Conservation (phyloP, 2,329 filamentous ascomycete species). For the Colletotrichum cereale region DNA sequence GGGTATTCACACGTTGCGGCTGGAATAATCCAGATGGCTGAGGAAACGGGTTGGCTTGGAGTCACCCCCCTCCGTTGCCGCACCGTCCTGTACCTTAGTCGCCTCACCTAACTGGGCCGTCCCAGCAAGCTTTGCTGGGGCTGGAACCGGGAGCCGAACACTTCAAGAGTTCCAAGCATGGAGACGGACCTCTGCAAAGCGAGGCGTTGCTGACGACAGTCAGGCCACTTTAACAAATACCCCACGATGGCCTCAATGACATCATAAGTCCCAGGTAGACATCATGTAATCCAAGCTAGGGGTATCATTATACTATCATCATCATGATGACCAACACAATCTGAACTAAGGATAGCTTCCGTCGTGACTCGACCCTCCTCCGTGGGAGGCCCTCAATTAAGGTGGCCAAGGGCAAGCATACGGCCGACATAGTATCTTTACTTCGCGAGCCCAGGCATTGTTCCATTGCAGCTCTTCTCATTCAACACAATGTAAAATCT, state of each 20-base stretch:
- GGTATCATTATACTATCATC: slow-evolving; percentile 40
- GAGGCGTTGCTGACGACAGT: slow-evolving; percentile 13
- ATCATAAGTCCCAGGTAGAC: not conserved
- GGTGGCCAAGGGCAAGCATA: slow-evolving; percentile 21
- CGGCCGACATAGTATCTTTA: slow-evolving; percentile 19
- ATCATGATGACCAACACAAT: slow-evolving; percentile 20
- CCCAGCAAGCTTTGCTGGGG: slow-evolving; percentile 22
- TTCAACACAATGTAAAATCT: not conserved
- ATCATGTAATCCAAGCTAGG: slow-evolving; percentile 14
- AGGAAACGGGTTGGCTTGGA: slow-evolving; percentile 16
- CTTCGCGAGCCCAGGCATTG: slow-evolving; percentile 11
- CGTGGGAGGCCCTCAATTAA: slow-evolving; percentile 5
- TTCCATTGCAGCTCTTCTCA: not conserved
- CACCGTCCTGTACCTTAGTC: slow-evolving; percentile 23
- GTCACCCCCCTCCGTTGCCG: not conserved
- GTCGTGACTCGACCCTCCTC: not conserved
- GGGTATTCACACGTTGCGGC: slow-evolving; percentile 36
- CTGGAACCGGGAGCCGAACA: slow-evolving; percentile 16
- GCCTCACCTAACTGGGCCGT: slow-evolving; percentile 9
- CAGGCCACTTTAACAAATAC: not conserved
- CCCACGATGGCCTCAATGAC: slow-evolving; percentile 32
- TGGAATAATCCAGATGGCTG: slow-evolving; percentile 36
- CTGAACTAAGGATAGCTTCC: slow-evolving; percentile 29
- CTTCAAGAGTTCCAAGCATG: slow-evolving; percentile 1
- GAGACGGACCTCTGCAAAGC: slow-evolving; percentile 4